Conservation (phyloP, 1,284 basidiomycete species). For the Apiotrichum sp. region DNA sequence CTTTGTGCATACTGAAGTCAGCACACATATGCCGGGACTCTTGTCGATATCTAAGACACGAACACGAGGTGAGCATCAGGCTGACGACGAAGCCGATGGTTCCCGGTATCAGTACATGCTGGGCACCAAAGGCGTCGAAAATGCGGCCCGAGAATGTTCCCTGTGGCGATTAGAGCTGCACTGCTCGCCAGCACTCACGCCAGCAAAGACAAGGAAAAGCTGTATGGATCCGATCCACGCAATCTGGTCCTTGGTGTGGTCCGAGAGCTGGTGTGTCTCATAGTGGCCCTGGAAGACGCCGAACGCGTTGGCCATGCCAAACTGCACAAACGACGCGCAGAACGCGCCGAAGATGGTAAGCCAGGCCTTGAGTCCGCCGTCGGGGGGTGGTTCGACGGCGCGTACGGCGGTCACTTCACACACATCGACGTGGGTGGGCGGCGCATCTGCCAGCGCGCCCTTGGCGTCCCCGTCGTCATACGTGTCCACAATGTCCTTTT, state of each 20-base stretch:
- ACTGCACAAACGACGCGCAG: too few relatives aligned
- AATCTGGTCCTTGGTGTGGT: conserved; percentile 22
- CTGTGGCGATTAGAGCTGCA: conserved; percentile 16
- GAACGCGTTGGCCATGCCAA: conserved; percentile 16
- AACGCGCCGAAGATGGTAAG: too few relatives aligned
- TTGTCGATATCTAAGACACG: not conserved
- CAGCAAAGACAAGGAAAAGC: conserved; percentile 50
- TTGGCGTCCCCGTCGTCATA: too few relatives aligned
- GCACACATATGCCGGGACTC: not conserved
- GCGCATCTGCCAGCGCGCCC: too few relatives aligned
- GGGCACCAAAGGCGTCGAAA: conserved; percentile 25
- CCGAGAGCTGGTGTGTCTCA: conserved; percentile 17
- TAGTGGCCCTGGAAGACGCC: conserved; percentile 30
- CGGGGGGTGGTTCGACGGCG: too few relatives aligned
- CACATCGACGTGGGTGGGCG: too few relatives aligned
- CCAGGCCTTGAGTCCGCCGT: too few relatives aligned
- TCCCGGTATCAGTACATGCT: conserved; percentile 50
- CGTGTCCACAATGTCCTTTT: too few relatives aligned
- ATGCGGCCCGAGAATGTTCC: conserved; percentile 35
- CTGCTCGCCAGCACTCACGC: not conserved
- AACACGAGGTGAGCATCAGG: conserved; percentile 4
- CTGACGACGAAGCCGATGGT: conserved; percentile 49
- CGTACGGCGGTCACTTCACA: too few relatives aligned
- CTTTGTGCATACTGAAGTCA: conserved; percentile 48
- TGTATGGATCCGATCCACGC: conserved; percentile 70